Base-by-base conservation (phyloP, 495 filamentous ascomycete species). In the Peziza echinospora region DNA sequence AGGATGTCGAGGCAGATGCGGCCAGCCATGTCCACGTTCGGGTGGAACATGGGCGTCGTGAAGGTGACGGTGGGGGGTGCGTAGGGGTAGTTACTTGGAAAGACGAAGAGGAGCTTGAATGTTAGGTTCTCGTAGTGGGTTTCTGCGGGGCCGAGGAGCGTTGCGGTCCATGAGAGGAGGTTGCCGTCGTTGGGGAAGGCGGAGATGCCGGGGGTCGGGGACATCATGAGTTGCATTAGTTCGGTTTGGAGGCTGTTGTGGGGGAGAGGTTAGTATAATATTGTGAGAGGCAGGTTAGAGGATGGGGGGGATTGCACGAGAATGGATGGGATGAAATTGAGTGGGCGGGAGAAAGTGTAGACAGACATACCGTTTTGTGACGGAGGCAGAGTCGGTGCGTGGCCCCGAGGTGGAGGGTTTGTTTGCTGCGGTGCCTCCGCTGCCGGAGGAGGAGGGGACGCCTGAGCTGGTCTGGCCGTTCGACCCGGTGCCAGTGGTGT, bases 211-310 rank as follows among this genome's bases (percentile, higher is more conserved):
- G 89, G 85, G 2, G 85, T 84, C 6, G 84, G 75, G 23, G 84
- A 84, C 53, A 84, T 82, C 89, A 99, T 99, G 30, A 99, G 70
- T 64, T 87, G 78, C 85, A 96, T 94, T 45, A 99, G 70, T 63
- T 99, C 89, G 34, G 84, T 83, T 65, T 99, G 89, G 49, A 99
- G 71, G 51, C 87, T 96, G 62, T 23, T 60, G 13, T 0, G 10
- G 48, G 22, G 5, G 43, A 34, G 49, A 26, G 21, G 41, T 19
- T 37, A 25, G 46, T 47, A 28, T n/a, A n/a, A n/a, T n/a, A 48
- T 21, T 13, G 24, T 5, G 22, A 19, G 8, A 23, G 13, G 1
- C 10, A 21, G 13, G 43, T 16, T 21, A 21, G 25, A 30, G 47
- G 1, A 8, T 40, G 43, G 22, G 8, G 25, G n/a, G n/a, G n/a